Evolutionary conservation across 805 yeast genomes (phyloP), one percentile per base, ranked within the genome.

Genomic region (Yarrowia hollandica): DNA sequence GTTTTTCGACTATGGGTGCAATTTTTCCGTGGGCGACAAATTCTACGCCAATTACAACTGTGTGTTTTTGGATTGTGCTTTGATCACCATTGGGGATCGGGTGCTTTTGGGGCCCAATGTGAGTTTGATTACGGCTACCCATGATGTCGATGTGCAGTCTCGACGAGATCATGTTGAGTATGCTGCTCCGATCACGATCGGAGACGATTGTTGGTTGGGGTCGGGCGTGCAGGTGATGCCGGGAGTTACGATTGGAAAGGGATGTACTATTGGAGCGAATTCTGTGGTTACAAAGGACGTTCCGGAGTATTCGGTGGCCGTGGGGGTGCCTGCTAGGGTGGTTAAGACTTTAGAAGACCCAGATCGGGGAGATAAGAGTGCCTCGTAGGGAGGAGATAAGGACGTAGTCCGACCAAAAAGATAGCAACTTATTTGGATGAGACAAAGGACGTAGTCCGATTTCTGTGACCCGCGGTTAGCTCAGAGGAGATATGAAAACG

Each of bases 151-250:
- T 59, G 79, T 82, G 0, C 62, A 69, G n/a, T 69, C 69, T 57
- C 72, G 87, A 60, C 60, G 67, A 8, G 62, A 65, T 1, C 81
- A 77, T 2, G 71, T 72, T 4, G 91, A 86, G 67, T 79, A 72
- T 64, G 84, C 86, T 0, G 66, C 69, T 35, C 85, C 86, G 5
- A 77, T 86, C 25, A 72, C 68, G 2, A 81, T 86, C 34, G 89
- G 86, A 2, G 77, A 82, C 67, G 79, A 80, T 62, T 87, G 84
- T 8, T 86, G 91, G 92, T 72, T 86, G 35, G 88, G 88, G 11
- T 75, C 83, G 1, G 75, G 76, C 35, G 81, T 73, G n/a, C 72
- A 74, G 1, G 76, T 86, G 6, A 69, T 85, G 54, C 86, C 88
- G 2, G 91, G 90, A 4, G 84, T 83, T 10, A 80, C 78, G 1